phyloP scores from a whole-genome alignment of 495 filamentous ascomycete species.

The Lasiosphaeria ovina region DNA sequence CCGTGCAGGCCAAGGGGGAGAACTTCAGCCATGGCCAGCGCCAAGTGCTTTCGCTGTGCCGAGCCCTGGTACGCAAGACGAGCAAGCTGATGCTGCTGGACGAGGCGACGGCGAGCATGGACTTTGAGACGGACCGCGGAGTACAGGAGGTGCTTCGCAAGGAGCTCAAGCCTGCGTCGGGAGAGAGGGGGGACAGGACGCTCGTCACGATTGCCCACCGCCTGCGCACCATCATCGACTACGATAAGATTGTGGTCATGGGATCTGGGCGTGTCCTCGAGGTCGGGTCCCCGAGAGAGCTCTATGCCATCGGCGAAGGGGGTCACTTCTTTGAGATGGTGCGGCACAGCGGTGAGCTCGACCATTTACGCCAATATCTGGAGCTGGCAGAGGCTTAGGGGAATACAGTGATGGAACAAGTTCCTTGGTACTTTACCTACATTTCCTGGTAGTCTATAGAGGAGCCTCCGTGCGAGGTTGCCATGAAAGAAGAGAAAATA shows the following conservation, averaged over 20 bases:
- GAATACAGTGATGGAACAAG: too few species aligned
- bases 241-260: slow-evolving; percentile 51
- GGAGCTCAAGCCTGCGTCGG: slow-evolving; percentile 31
- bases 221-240: slow-evolving; percentile 50
- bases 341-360: slow-evolving; percentile 45
- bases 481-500: too few species aligned
- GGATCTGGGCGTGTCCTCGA: slow-evolving; percentile 41
- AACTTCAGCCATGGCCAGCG: slow-evolving; percentile 59
- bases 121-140: slow-evolving; percentile 53
- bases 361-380: too few species aligned
- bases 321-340: slow-evolving; percentile 53
- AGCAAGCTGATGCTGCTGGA: slow-evolving; percentile 56
- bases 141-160: slow-evolving; percentile 49
- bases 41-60: slow-evolving; percentile 56
- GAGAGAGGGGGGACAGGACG: slow-evolving; percentile 43
- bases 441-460: too few species aligned
- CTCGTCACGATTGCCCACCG: slow-evolving; percentile 53
- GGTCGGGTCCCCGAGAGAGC: slow-evolving; percentile 44
- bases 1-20: slow-evolving; percentile 50
- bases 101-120: slow-evolving; percentile 58
- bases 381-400: too few species aligned
- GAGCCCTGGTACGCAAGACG: slow-evolving; percentile 49
- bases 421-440: too few species aligned
- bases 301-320: slow-evolving; percentile 33
- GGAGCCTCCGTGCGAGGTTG: too few species aligned